Conservation (phyloP, 495 filamentous ascomycete species). For the Physcia stellaris region DNA sequence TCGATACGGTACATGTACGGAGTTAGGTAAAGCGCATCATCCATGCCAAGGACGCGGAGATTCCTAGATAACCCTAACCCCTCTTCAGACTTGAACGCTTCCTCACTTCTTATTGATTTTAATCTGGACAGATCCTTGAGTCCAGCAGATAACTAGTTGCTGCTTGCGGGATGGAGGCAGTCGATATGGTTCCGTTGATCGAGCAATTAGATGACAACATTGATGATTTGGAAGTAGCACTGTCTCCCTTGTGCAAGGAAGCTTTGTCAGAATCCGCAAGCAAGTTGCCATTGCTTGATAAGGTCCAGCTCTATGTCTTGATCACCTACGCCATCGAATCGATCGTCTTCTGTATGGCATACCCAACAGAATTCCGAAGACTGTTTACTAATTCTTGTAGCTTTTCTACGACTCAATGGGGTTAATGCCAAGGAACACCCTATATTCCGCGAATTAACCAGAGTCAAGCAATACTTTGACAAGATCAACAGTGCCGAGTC, state of each 20-base stretch:
- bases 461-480: constrained; percentile 82
- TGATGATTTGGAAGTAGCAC: constrained; percentile 58
- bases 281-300: constrained; percentile 82
- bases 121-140: neutral
- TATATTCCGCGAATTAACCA: constrained; percentile 67
- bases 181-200: constrained; percentile 38
- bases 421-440: constrained; percentile 71
- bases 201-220: constrained; percentile 62
- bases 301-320: constrained; percentile 79
- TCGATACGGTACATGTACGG: too few relatives aligned
- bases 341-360: constrained; percentile 62
- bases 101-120: too few relatives aligned
- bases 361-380: neutral
- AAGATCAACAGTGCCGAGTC: constrained; percentile 65
- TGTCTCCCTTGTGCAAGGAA: constrained; percentile 51
- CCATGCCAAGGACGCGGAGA: too few relatives aligned
- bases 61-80: too few relatives aligned
- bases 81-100: too few relatives aligned
- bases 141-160: neutral
- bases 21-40: too few relatives aligned
- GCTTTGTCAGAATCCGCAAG: constrained; percentile 52
- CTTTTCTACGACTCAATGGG: constrained; percentile 66
- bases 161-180: constrained; percentile 26
- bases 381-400: constrained; percentile 28
- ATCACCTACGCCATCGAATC: constrained; percentile 81